Conservation (phyloP, 441 rosid genomes). For the California macrophylla region DNA sequence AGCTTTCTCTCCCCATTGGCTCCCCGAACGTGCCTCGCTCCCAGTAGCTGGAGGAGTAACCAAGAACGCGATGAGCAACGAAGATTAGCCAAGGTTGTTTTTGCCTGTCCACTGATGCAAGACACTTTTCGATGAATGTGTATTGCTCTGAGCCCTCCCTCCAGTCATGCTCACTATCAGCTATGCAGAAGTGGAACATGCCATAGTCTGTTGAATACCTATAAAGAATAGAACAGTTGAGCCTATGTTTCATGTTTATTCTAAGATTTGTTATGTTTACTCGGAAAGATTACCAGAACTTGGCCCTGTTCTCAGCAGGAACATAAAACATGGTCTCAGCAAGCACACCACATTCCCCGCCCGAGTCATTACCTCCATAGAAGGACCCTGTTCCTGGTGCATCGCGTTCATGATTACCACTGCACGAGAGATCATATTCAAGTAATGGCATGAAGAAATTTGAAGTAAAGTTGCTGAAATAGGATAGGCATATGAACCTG, state of each 20-base stretch:
- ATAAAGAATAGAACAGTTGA: too few species aligned
- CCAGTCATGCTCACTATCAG: conserved; percentile 45
- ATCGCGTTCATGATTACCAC: conserved; percentile 89
- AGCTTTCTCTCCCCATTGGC: conserved; percentile 11
- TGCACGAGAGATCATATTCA: conserved; percentile 21
- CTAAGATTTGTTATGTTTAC: too few species aligned
- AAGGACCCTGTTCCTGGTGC: conserved; percentile 78
- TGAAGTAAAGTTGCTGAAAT: not conserved
- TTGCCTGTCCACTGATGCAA: conserved; percentile 1
- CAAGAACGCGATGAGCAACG: not conserved
- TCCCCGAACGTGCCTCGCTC: not conserved
- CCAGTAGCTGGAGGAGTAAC: conserved; percentile 4
- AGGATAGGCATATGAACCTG: conserved; percentile 41
- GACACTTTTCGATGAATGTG: conserved; percentile 10
- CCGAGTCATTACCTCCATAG: conserved; percentile 60
- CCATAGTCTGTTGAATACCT: conserved; percentile 83
- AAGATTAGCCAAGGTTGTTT: conserved; percentile 13
- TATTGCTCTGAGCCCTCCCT: conserved; percentile 10
- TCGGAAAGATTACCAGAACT: conserved; percentile 51
- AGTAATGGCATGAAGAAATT: not conserved
- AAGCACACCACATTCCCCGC: conserved; percentile 88
- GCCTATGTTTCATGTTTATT: too few species aligned
- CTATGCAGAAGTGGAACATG: conserved; percentile 85
- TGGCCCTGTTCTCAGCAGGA: conserved; percentile 89
- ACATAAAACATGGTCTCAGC: conserved; percentile 79